Conservation (phyloP, 371 early-diverging fungal species). For the Syncephalastrum sp. region DNA sequence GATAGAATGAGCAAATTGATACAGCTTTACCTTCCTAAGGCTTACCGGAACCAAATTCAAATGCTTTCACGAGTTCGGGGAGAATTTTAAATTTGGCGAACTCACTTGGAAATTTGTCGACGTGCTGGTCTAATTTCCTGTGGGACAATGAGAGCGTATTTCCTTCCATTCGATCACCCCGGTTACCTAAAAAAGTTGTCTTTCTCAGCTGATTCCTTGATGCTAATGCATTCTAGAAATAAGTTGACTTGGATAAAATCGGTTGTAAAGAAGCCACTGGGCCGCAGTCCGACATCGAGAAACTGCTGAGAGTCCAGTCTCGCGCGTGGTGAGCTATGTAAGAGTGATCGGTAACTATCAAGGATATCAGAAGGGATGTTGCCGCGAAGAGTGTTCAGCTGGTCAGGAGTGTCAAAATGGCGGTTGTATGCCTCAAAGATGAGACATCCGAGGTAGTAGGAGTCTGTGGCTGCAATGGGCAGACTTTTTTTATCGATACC, state of each 20-base stretch:
- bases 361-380: constrained; percentile 65
- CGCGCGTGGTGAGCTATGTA: constrained; percentile 50
- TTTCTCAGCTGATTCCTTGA: constrained; percentile 83
- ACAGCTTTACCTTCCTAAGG: background rate
- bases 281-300: constrained; percentile 60
- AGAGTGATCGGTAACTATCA: constrained; percentile 50
- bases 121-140: constrained; percentile 52
- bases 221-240: constrained; percentile 84
- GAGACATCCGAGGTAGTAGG: constrained; percentile 80
- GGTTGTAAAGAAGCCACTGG: constrained; percentile 72
- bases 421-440: constrained; percentile 83
- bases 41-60: constrained; percentile 87
- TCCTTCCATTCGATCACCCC: background rate
- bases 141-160: constrained; percentile 4
- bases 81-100: constrained; percentile 86
- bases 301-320: constrained; percentile 71
- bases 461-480: constrained; percentile 61
- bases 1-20: background rate
- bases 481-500: constrained; percentile 28
- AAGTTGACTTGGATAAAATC: constrained; percentile 76
- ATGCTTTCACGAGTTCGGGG: constrained; percentile 86
- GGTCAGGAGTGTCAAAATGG: constrained; percentile 59
- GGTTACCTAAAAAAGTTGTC: constrained; percentile 67
- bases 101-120: constrained; percentile 77
- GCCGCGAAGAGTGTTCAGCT: constrained; percentile 50